Conservation (phyloP, 2,329 filamentous ascomycete species). For the Colletotrichum horii region DNA sequence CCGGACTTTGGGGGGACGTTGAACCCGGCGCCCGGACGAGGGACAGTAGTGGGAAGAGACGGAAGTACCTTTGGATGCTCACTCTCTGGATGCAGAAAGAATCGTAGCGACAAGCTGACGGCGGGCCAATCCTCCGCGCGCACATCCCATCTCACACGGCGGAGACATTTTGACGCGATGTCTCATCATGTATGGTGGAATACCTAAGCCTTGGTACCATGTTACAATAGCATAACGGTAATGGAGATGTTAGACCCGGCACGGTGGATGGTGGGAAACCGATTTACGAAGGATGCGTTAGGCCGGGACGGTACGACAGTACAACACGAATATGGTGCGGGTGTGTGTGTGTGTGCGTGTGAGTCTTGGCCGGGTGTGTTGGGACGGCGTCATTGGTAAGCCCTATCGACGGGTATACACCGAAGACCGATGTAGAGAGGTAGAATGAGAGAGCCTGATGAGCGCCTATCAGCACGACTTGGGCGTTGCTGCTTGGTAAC, state of each 20-base stretch:
- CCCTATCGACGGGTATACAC: not conserved
- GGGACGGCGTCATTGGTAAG: slow-evolving; percentile 14
- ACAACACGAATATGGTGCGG: not conserved
- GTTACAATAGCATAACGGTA: slow-evolving; percentile 8
- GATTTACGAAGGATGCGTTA: slow-evolving; percentile 14
- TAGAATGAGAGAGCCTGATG: not conserved
- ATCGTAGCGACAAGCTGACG: not conserved
- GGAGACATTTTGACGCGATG: slow-evolving; percentile 7
- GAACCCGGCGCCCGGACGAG: slow-evolving; percentile 5
- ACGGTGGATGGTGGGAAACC: not conserved
- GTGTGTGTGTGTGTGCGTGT: not conserved
- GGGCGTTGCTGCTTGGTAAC: slow-evolving; percentile 18
- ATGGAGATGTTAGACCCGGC: not conserved
- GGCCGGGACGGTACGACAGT: slow-evolving; percentile 1
- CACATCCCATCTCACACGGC: not conserved
- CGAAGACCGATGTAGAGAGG: not conserved
- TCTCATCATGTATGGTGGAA: slow-evolving; percentile 8
- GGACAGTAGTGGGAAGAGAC: not conserved
- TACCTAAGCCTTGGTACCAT: not conserved
- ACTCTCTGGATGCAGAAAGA: not conserved
- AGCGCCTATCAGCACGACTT: not conserved
- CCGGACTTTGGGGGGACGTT: slow-evolving; percentile 12
- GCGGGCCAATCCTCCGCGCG: not conserved
- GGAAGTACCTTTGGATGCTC: not conserved
- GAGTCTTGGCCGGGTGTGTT: not conserved